These are phyloP conservation scores for Pistacia integerrima DNA, from an alignment of 345 rosid genomes.

Conservation along the genomic window DNA sequence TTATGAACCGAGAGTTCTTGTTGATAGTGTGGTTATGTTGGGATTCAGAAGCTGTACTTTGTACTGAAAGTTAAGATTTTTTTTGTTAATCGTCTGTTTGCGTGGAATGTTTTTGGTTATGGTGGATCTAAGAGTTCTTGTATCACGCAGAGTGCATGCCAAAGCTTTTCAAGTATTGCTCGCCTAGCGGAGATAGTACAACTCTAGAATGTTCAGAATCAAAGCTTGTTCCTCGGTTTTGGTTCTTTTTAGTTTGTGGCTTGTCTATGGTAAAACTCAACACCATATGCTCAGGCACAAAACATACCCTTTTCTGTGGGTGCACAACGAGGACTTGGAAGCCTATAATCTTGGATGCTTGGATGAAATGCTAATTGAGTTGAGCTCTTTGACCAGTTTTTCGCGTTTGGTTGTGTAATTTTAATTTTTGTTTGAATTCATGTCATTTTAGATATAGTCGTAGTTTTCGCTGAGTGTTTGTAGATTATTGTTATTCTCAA, in stretches of 20 bases:
- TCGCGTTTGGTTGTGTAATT: constrained; percentile 25
- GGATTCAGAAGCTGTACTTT: constrained; percentile 9
- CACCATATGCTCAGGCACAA: constrained; percentile 34
- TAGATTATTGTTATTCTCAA: constrained; percentile 24
- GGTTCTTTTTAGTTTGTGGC: constrained; percentile 31
- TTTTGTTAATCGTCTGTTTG: constrained; percentile 12
- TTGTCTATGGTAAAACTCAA: constrained; percentile 41
- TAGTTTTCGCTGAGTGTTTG: constrained; percentile 29
- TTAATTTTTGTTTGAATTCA: constrained; percentile 27
- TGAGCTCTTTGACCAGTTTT: constrained; percentile 25
- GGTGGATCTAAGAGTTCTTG: constrained; percentile 38
- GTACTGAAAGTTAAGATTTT: constrained; percentile 9
- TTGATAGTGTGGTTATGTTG: constrained; percentile 6
- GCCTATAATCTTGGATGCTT: constrained; percentile 29
- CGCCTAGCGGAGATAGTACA: constrained; percentile 25
- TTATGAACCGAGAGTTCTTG: constrained; percentile 8
- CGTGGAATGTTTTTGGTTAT: constrained; percentile 12
- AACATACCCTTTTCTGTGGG: constrained; percentile 24
- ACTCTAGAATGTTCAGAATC: constrained; percentile 49
- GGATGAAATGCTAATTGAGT: constrained; percentile 40
- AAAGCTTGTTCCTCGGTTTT: constrained; percentile 33
- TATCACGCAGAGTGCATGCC: constrained; percentile 43
- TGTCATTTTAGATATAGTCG: constrained; percentile 44
- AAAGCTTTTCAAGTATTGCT: constrained; percentile 29
- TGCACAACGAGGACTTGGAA: constrained; percentile 43